These are phyloP conservation scores for Phylloporus sp. DNA, from an alignment of 1,284 basidiomycete genomes.

Conservation along the genomic window DNA sequence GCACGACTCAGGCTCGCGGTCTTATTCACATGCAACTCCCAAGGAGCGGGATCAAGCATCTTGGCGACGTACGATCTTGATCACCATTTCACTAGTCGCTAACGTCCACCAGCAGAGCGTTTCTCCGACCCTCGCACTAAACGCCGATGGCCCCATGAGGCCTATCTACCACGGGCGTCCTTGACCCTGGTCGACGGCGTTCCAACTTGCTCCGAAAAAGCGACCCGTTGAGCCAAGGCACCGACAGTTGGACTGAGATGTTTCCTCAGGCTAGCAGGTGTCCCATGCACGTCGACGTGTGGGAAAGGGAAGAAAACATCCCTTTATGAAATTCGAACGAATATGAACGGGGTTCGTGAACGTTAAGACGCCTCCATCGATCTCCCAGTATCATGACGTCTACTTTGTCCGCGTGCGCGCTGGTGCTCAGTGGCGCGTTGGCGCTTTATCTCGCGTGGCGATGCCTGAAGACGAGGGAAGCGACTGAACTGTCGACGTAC, in stretches of 20 bases:
- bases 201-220: not conserved
- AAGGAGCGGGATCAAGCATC: too few species aligned
- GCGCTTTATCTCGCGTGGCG: constrained; percentile 7
- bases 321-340: constrained; percentile 4
- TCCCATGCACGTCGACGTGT: constrained; percentile 10
- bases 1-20: too few species aligned
- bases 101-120: not conserved
- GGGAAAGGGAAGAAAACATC: constrained; percentile 7
- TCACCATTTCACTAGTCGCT: not conserved
- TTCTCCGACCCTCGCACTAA: too few species aligned
- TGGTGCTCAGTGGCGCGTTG: constrained; percentile 3
- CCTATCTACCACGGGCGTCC: not conserved
- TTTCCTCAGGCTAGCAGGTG: not conserved
- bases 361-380: too few species aligned
- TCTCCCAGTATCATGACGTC: not conserved
- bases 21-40: too few species aligned
- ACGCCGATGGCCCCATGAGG: too few species aligned
- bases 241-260: not conserved
- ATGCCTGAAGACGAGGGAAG: not conserved
- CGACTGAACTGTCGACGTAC: not conserved
- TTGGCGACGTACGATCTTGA: not conserved
- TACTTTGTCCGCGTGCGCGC: constrained; percentile 1
- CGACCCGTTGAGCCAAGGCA: not conserved
- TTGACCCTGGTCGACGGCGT: not conserved
- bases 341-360: constrained; percentile 4